phyloP scores from a whole-genome alignment of 108 stramenopile genomes.

The Parietichytrium sp. region DNA sequence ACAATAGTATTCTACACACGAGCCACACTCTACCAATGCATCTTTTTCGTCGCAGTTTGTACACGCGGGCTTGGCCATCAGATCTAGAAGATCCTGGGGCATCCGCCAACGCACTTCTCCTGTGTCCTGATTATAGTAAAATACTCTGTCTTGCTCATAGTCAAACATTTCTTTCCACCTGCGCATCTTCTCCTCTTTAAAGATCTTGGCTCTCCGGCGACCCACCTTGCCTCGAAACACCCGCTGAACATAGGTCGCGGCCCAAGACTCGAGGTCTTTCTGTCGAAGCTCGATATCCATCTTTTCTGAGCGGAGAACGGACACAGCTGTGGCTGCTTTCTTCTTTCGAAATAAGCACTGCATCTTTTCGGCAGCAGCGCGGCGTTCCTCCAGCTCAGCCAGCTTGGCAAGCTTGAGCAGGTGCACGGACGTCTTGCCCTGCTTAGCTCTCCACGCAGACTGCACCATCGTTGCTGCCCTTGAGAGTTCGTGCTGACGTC shows the following conservation, averaged over 20 bases:
- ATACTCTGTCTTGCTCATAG: slow-evolving; percentile 46
- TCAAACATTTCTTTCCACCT: slow-evolving; percentile 71
- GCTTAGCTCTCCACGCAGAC: slow-evolving; percentile 27
- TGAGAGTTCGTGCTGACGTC: background rate
- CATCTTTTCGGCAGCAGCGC: slow-evolving; percentile 47
- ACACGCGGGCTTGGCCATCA: slow-evolving; percentile 70
- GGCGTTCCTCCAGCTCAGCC: background rate
- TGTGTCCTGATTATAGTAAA: slow-evolving; percentile 75
- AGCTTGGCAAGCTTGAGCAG: background rate
- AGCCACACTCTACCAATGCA: slow-evolving; percentile 68
- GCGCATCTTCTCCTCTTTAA: slow-evolving; percentile 46
- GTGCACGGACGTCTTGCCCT: background rate
- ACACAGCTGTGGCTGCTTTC: slow-evolving; percentile 48
- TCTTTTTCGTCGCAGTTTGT: slow-evolving; percentile 65
- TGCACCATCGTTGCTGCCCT: slow-evolving; percentile 42
- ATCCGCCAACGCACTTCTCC: slow-evolving; percentile 79
- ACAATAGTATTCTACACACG: slow-evolving; percentile 73
- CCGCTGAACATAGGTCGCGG: slow-evolving; percentile 50
- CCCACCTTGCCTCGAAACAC: slow-evolving; percentile 58
- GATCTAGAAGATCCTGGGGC: slow-evolving; percentile 72
- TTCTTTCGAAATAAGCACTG: slow-evolving; percentile 53
- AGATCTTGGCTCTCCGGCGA: slow-evolving; percentile 33
- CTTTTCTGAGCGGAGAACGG: slow-evolving; percentile 37
- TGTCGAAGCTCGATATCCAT: slow-evolving; percentile 33
- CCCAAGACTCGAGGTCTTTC: slow-evolving; percentile 43